Evolutionary conservation across 23 red algal species (phyloP), one percentile per base, ranked within the genome.

Genomic region (Gracilariopsis chorda): DNA sequence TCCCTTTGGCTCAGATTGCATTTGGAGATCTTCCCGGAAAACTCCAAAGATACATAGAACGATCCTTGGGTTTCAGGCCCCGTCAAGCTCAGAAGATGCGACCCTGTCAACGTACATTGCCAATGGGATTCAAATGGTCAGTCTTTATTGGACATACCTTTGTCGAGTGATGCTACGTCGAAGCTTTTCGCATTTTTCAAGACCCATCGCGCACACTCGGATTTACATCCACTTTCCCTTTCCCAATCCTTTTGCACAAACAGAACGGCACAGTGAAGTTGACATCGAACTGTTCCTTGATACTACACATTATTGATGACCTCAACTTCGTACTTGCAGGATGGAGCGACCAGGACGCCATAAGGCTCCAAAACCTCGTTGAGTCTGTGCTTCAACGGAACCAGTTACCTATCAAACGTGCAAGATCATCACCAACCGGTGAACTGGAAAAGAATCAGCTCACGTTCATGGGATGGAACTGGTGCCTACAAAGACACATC

Each of bases 101-200:
- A 2, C 76, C 76, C 1, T 14, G 30, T 2, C 76, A 80, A 51
- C 13, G 47, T 3, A 80, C 51, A 13, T 20, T 59, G 1, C 51
- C 76, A 2, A 80, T 80, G 76, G 76, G 76, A 2, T 80, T 80
- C 7, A 80, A 80, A 58, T 80, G 76, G 76, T 44, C 27, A 1
- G 76, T 80, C 4, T 48, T 56, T 28, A 80, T 80, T 34, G 48
- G 47, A 33, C 76, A 80, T 51, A 9, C 33, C 16, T 48, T 80
- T 34, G 76, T 52, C 2, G 20, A 68, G 16, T 68, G 20, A 16
- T n/a, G n/a, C n/a, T n/a, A n/a, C n/a, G n/a, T n/a, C n/a, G n/a
- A n/a, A n/a, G n/a, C n/a, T 28, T 20, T 80, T 48, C 2, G 33
- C 34, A 3, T 16, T 80, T 1, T 3, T 14, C 6, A 27, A 80